A percentile compares a stretch with the other conserved stretches of the same genome.
Conservation (phyloP, 768 basidiomycete species). For the Solioccasus polychromus region DNA sequence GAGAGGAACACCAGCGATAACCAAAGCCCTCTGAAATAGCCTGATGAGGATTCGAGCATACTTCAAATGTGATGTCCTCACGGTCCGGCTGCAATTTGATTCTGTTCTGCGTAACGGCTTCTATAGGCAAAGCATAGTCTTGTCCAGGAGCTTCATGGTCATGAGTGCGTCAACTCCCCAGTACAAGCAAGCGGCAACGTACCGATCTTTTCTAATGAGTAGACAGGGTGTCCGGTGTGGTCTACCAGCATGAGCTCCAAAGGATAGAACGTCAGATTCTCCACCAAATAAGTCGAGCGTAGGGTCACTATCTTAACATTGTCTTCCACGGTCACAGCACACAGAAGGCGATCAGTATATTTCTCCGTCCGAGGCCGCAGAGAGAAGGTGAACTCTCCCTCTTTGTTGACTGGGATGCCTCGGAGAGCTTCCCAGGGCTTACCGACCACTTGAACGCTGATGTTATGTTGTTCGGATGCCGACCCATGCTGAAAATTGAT, state of each 20-base stretch:
- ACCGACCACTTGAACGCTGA: slow-evolving; percentile 80
- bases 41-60: slow-evolving; percentile 2
- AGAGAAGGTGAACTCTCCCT: slow-evolving; percentile 86
- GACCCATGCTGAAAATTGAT: slow-evolving; percentile 37
- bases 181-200: slow-evolving; percentile 22
- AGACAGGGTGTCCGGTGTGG: slow-evolving; percentile 74
- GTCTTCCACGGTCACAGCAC: slow-evolving; percentile 85
- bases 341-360: slow-evolving; percentile 76
- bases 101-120: slow-evolving; percentile 77
- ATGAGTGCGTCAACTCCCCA: slow-evolving; percentile 43
- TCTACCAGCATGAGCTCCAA: slow-evolving; percentile 90
- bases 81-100: slow-evolving; percentile 91
- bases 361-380: slow-evolving; percentile 79
- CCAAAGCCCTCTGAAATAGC: slow-evolving; percentile 80
- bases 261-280: slow-evolving; percentile 89
- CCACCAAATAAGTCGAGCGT: slow-evolving; percentile 87
- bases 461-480: slow-evolving; percentile 71
- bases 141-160: slow-evolving; percentile 78
- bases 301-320: slow-evolving; percentile 94
- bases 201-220: slow-evolving; percentile 82
- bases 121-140: slow-evolving; percentile 86
- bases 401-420: slow-evolving; percentile 87
- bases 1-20: slow-evolving; percentile 86
- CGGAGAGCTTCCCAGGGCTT: slow-evolving; percentile 88
- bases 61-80: slow-evolving; percentile 38